These are phyloP conservation scores for Verruconis gallopava DNA, from an alignment of 2,329 filamentous ascomycete genomes.

Conservation along the genomic window DNA sequence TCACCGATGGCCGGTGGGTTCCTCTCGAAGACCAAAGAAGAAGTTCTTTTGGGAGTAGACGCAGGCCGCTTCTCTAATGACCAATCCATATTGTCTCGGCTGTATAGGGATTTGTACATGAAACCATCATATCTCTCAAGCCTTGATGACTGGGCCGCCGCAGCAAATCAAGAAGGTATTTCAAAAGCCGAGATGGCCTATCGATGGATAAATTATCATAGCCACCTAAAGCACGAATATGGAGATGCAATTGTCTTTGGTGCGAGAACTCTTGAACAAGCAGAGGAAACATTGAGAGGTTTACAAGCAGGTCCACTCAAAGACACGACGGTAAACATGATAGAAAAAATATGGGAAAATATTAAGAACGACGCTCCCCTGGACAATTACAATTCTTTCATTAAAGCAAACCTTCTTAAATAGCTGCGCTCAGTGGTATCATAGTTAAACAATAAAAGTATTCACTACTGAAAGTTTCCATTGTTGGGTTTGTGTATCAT, in stretches of 20 bases:
- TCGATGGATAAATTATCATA: constrained; percentile 29
- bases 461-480: too few species aligned
- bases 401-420: too few species aligned
- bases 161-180: constrained; percentile 27
- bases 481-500: too few species aligned
- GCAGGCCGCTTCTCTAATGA: constrained; percentile 13
- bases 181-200: constrained; percentile 30
- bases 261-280: constrained; percentile 20
- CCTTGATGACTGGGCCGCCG: constrained; percentile 26
- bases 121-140: constrained; percentile 23
- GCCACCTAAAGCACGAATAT: constrained; percentile 21
- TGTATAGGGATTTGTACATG: constrained; percentile 28
- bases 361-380: constrained; percentile 23
- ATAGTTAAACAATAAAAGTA: too few species aligned
- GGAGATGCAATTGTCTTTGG: constrained; percentile 32
- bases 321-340: constrained; percentile 18
- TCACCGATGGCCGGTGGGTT: constrained; percentile 21
- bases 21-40: constrained; percentile 21
- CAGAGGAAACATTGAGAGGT: constrained; percentile 20
- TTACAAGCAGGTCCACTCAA: constrained; percentile 20
- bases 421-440: too few species aligned
- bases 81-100: constrained; percentile 14
- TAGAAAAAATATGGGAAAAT: constrained; percentile 22
- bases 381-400: too few species aligned
- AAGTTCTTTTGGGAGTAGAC: constrained; percentile 25